Evolutionary conservation across 148 eudicot species (phyloP), one percentile per base, ranked within the genome.

Genomic region (Cornus kousa): DNA sequence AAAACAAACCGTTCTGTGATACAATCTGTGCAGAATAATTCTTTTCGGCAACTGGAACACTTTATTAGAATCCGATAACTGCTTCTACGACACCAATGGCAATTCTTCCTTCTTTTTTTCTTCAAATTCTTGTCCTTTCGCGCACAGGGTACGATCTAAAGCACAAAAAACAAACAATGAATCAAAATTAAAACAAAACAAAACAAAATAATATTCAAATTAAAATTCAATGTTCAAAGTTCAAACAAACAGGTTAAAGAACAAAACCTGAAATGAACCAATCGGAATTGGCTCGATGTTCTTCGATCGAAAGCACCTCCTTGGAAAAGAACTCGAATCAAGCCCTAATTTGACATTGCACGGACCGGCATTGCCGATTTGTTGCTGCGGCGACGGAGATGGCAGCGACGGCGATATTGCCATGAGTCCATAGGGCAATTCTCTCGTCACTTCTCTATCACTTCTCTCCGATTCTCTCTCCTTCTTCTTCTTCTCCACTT

Each of bases 41-140:
- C 86, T 80, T 86, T 94, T 39, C 80, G 87, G 87, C 99, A 97
- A 73, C 75, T 86, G 67, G 78, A 83, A 78, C 98, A 94, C 85
- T 89, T 88, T 67, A 87, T 80, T 67, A 94, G 81, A 37, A 75
- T 83, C 76, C 82, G 82, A 22, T 76, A 72, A 31, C 84, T 79
- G 83, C 74, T 77, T 59, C 46, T 87, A 70, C 85, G 86, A 78
- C 99, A 97, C 98, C 98, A 97, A 74, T 94, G 99, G 74, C 99
- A 97, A 73, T 87, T 91, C 89, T 76, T 93, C 75, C 72, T 86
- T 74, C 81, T 85, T 83, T 46, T 79, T 64, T 74, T 89, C 86
- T 73, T 87, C 73, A 76, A 70, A 70, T 78, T 87, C 37, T 70
- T 85, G 33, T 74, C 74, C 71, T 88, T 85, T 50, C 76, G 84